phyloP scores from a whole-genome alignment of 2,329 filamentous ascomycete genomes.

The Diplodia sapinea region DNA sequence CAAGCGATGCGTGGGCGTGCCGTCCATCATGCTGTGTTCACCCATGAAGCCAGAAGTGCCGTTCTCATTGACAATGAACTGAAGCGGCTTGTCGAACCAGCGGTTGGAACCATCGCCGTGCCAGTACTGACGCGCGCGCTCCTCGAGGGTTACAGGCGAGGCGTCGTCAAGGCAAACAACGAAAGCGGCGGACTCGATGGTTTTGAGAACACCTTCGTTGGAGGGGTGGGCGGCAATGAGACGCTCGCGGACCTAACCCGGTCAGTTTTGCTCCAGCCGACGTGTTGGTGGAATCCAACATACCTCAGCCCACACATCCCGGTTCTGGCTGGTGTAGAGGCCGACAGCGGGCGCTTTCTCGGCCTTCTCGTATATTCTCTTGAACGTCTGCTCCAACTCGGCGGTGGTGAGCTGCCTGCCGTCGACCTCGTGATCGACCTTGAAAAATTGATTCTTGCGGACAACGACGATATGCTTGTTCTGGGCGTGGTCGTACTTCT shows the following conservation, averaged over 20 bases:
- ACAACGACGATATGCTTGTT: constrained; percentile 89
- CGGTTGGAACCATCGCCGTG: constrained; percentile 94
- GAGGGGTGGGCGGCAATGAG: constrained; percentile 77
- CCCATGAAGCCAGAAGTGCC: constrained; percentile 97
- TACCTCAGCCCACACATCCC: constrained; percentile 87
- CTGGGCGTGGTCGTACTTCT: constrained; percentile 76
- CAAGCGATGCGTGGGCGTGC: constrained; percentile 93
- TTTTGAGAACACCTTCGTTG: constrained; percentile 78
- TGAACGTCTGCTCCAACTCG: constrained; percentile 90
- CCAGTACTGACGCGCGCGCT: constrained; percentile 96
- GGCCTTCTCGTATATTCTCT: constrained; percentile 78
- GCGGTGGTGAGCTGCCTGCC: constrained; percentile 85
- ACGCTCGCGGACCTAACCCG: constrained; percentile 63
- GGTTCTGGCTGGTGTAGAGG: constrained; percentile 86
- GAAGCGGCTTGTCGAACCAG: constrained; percentile 97
- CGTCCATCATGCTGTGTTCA: constrained; percentile 99
- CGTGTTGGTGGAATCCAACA: constrained; percentile 35
- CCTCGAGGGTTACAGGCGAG: constrained; percentile 87
- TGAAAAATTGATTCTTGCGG: constrained; percentile 98
- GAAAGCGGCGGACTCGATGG: constrained; percentile 88
- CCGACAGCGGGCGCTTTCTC: constrained; percentile 77
- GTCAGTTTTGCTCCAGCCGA: constrained; percentile 16
- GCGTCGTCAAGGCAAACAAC: constrained; percentile 93
- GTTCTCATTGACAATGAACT: constrained; percentile 98
- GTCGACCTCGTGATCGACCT: constrained; percentile 79